Base-by-base conservation (phyloP, 176 grass and related monocot genomes). In the Zoysia japonica region DNA sequence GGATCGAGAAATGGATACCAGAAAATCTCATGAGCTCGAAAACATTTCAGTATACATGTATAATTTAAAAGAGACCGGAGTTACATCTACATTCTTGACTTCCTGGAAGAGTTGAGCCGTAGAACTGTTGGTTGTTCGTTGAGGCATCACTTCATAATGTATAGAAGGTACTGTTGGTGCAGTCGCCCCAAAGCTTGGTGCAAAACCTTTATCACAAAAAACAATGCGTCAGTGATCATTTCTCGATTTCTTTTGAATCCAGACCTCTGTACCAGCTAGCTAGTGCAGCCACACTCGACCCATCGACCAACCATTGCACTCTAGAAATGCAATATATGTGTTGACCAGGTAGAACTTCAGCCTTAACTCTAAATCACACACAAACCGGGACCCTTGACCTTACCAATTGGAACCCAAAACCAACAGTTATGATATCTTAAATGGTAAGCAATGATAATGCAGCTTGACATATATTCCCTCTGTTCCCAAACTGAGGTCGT, bases 71-170 rank as follows among this genome's bases (percentile, higher is more conserved):
- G n/a, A 78, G 7, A 41, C 43, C 52, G 19, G 55, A 44, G n/a
- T 78, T 87, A 85, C 81, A 82, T 91, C 85, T 85, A 73, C 37
- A 63, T 81, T 87, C 5, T 73, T 71, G 39, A 19, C 62, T 73
- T 84, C 42, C 71, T 74, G 40, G 13, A 78, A 68, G 15, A 82
- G 67, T 67, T 77, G 50, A 13, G 67, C 3, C 6, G 67, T 52
- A 67, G 87, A 61, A 52, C 19, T 49, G 50, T 16, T 78, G 5
- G 67, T 61, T 4, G 71, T 47, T 71, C 40, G 51, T 60, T 73
- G 72, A 56, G 80, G 80, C 65, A 80, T 56, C 56, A 72, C 47
- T 51, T 44, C 75, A 80, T 76, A 90, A 72, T 71, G 67, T 47
- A 81, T 71, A 38, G 60, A 46, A 54, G 67, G 51, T 39, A 46